Conservation (phyloP, 371 early-diverging fungal species). For the Smittium culicis region DNA sequence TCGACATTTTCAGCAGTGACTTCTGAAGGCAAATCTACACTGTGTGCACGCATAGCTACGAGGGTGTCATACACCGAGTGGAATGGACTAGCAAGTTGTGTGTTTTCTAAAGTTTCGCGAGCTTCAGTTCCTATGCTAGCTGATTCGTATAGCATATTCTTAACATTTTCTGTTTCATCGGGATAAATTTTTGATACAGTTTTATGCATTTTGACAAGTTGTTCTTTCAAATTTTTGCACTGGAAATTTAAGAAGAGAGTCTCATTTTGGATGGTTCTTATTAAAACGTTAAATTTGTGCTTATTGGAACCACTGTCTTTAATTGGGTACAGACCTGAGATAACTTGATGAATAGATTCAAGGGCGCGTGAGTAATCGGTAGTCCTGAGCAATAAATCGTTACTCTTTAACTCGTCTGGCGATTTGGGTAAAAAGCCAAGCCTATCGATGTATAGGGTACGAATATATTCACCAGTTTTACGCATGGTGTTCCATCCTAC, state of each 20-base stretch:
- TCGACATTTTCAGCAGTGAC: conserved; percentile 8
- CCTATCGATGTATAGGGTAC: conserved; percentile 46
- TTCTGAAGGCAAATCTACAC: conserved; percentile 16
- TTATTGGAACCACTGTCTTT: conserved; percentile 12
- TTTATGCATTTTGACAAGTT: conserved; percentile 9
- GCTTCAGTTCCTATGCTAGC: conserved; percentile 16
- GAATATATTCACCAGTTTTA: conserved; percentile 38
- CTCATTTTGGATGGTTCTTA: conserved; percentile 15
- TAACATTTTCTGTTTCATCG: neutral
- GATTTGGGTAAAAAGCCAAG: conserved; percentile 27
- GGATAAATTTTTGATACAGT: neutral
- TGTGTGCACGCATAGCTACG: conserved; percentile 19
- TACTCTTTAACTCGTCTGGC: conserved; percentile 12
- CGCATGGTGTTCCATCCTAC: conserved; percentile 46
- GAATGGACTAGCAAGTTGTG: conserved; percentile 16
- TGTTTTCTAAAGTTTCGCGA: conserved; percentile 10
- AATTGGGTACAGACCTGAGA: conserved; percentile 50
- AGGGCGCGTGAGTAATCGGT: conserved; percentile 61
- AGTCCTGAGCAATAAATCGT: conserved; percentile 45
- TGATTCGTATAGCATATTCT: conserved; percentile 7
- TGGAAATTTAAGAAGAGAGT: conserved; percentile 24
- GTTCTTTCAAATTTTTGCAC: conserved; percentile 18
- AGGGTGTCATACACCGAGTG: conserved; percentile 27
- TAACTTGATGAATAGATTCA: conserved; percentile 55
- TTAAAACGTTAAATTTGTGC: conserved; percentile 17